Evolutionary conservation across 148 eudicot species (phyloP).

Genomic region (Dianthus caryophyllus): DNA sequence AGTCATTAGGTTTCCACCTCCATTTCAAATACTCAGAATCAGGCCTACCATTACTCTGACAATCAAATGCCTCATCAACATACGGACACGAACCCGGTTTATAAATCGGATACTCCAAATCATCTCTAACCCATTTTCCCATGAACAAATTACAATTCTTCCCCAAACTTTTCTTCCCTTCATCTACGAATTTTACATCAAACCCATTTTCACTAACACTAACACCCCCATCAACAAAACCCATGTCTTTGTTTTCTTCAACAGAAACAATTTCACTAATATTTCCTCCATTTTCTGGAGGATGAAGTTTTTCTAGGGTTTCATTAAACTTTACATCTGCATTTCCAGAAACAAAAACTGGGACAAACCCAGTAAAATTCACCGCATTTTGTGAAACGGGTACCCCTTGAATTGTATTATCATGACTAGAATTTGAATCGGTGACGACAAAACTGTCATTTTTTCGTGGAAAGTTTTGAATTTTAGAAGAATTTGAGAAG

Average conservation of each 20-base stretch:
- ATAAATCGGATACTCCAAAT: conserved; percentile 61
- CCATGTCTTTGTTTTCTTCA: conserved; percentile 10
- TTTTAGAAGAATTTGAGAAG: conserved; percentile 15
- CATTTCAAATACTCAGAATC: conserved; percentile 71
- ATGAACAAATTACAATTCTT: conserved; percentile 49
- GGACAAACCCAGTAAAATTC: not conserved
- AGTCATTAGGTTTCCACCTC: conserved; percentile 88
- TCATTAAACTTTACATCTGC: not conserved
- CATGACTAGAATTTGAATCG: not conserved
- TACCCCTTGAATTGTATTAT: not conserved
- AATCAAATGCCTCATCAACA: conserved; percentile 86
- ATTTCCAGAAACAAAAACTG: not conserved
- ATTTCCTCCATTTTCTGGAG: not conserved
- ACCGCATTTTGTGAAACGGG: not conserved
- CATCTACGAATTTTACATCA: not conserved
- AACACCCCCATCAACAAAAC: conserved; percentile 14
- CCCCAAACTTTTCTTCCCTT: conserved; percentile 8
- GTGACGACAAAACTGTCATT: too few species aligned
- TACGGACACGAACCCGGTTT: conserved; percentile 74
- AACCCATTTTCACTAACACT: conserved; percentile 10
- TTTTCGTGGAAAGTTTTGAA: too few species aligned
- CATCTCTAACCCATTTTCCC: conserved; percentile 86
- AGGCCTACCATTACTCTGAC: conserved; percentile 76
- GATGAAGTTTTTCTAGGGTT: not conserved
- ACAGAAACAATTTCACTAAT: not conserved